Evolutionary conservation across 1,139 yeast genomes (phyloP).

Genomic region (Blastobotrys serpentis): DNA sequence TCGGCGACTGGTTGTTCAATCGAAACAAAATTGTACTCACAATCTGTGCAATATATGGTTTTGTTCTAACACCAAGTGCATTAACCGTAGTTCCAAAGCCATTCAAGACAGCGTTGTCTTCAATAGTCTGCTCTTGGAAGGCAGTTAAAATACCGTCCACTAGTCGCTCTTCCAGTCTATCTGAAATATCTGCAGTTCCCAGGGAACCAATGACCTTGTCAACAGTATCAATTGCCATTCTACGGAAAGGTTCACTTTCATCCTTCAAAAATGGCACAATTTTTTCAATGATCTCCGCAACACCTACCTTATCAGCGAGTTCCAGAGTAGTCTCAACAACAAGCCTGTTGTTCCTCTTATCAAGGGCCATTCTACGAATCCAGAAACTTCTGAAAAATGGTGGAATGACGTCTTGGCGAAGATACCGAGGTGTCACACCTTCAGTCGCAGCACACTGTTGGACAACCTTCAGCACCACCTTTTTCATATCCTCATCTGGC

Average conservation of each 20-base stretch:
- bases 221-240: slow-evolving; percentile 75
- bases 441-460: slow-evolving; percentile 58
- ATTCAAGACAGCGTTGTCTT: slow-evolving; percentile 54
- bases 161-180: slow-evolving; percentile 61
- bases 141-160: slow-evolving; percentile 84
- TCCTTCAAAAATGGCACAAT: slow-evolving; percentile 67
- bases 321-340: slow-evolving; percentile 75
- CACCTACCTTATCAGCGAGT: slow-evolving; percentile 68
- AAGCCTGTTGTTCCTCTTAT: slow-evolving; percentile 51
- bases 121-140: slow-evolving; percentile 71
- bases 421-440: slow-evolving; percentile 48
- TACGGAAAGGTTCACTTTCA: slow-evolving; percentile 75
- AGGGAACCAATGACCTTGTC: slow-evolving; percentile 47
- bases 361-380: slow-evolving; percentile 53
- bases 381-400: slow-evolving; percentile 75
- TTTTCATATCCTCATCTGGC: slow-evolving; percentile 88
- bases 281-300: slow-evolving; percentile 56
- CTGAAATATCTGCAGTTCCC: slow-evolving; percentile 55
- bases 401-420: slow-evolving; percentile 53
- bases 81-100: slow-evolving; percentile 66
- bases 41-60: slow-evolving; percentile 74
- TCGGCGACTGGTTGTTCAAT: slow-evolving; percentile 68
- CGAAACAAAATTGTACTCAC: slow-evolving; percentile 73
- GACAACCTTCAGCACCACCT: slow-evolving; percentile 61
- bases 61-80: slow-evolving; percentile 67